phyloP scores from a whole-genome alignment of 108 stramenopile species.

The Nitzschia inconspicua region DNA sequence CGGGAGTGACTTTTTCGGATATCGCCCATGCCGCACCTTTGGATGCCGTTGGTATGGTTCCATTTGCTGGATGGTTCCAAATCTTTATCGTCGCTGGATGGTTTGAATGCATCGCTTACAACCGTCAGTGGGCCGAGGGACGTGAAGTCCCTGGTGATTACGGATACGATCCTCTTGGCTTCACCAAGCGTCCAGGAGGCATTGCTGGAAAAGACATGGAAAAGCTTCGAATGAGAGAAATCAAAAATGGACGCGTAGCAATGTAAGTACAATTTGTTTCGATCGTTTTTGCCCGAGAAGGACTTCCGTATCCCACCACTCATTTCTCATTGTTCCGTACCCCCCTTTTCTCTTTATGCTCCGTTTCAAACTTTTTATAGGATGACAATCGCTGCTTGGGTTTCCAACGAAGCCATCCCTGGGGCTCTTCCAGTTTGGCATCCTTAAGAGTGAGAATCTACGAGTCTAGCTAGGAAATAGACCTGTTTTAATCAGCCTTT shows the following conservation, averaged over 20 bases:
- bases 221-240: conserved; percentile 71
- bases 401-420: conserved; percentile 63
- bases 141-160: conserved; percentile 63
- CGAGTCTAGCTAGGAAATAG: too few species aligned
- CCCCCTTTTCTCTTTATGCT: background rate
- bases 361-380: background rate
- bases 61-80: conserved; percentile 62
- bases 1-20: conserved; percentile 63
- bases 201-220: conserved; percentile 55
- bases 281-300: background rate
- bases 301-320: background rate
- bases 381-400: conserved; percentile 77
- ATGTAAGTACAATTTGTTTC: conserved; percentile 39
- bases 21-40: conserved; percentile 60
- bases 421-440: conserved; percentile 71
- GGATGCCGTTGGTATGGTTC: conserved; percentile 67
- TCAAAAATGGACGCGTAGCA: conserved; percentile 80
- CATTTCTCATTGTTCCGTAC: background rate
- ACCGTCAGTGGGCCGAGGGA: conserved; percentile 58
- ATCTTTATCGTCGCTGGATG: conserved; percentile 61
- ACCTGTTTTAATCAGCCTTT: too few species aligned
- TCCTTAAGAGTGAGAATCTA: too few species aligned
- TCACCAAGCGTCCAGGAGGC: conserved; percentile 67
- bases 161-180: conserved; percentile 81
- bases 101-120: conserved; percentile 66